phyloP scores from a whole-genome alignment of 164 flowering plant genomes.

The Vitis riparia region DNA sequence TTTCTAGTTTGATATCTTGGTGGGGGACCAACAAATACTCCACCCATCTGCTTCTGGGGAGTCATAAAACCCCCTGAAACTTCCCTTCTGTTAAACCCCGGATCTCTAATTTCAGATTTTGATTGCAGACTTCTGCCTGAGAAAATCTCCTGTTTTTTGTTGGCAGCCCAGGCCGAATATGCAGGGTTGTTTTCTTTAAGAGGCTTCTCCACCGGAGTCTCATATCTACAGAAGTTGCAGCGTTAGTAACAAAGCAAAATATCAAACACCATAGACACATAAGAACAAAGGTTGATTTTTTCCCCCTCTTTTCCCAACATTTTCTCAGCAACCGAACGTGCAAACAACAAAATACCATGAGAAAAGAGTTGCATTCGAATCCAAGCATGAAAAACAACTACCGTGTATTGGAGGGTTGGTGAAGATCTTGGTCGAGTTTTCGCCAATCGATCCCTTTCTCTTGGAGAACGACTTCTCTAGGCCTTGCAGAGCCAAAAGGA shows the following conservation, averaged over 20 bases:
- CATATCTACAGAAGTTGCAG: background rate
- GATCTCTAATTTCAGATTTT: background rate
- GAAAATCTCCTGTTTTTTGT: constrained; percentile 1
- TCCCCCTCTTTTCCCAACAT: background rate
- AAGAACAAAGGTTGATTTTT: background rate
- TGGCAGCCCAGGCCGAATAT: background rate
- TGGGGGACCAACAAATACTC: constrained; percentile 20
- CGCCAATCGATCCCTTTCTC: constrained; percentile 37
- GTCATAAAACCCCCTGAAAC: background rate
- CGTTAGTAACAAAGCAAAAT: background rate
- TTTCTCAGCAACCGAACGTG: too few species aligned
- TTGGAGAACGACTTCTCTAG: constrained; percentile 36
- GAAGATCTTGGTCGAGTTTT: constrained; percentile 21
- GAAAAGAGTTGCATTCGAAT: too few species aligned
- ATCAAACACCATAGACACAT: background rate
- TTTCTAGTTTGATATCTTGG: constrained; percentile 28
- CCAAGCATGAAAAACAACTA: background rate
- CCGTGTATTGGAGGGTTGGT: constrained; percentile 10
- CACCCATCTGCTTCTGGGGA: constrained; percentile 5
- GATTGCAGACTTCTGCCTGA: background rate
- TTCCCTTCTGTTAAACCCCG: background rate
- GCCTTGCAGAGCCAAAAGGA: constrained; percentile 42
- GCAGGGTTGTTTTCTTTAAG: constrained; percentile 14
- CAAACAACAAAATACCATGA: too few species aligned
- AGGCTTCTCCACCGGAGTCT: constrained; percentile 15